Evolutionary conservation across 352 stramenopile species (phyloP), one percentile per base, ranked within the genome.

Genomic region (Globisporangium splendens): DNA sequence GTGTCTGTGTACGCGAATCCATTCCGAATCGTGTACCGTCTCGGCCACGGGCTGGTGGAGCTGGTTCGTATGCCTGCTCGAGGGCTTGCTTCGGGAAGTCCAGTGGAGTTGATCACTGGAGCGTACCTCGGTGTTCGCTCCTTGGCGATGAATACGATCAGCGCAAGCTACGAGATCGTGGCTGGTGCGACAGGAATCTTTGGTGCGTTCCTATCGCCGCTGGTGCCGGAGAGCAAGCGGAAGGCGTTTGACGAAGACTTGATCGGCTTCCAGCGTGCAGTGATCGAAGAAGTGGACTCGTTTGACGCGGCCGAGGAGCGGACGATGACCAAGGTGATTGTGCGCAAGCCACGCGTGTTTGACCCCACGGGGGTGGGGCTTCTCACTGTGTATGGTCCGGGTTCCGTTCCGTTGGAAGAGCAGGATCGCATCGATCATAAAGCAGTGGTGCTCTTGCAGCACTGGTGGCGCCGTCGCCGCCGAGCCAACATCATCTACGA

Each of bases 121-220:
- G 67, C 86, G 12, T 96, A 96, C 53, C 65, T 96, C 15, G 86
- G 86, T 49, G 83, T 96, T 6, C 79, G 85, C 7, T 93, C 84
- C 13, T 65, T 96, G 21, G 86, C 83, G 1, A 96, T 94, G 86
- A 96, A 96, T 54, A 87, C 79, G 5, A 96, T 96, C 65, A 96
- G 86, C 60, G 86, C 84, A 18, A 89, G 84, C 10, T 96, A 96
- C 62, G 86, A 96, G 63, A 93, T 93, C 50, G 79, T 96, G 8
- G 86, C 86, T 0, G 86, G 86, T 14, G 82, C 78, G 15, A 89
- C 81, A 0, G 86, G 81, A 2, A 89, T 94, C 46, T 62, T 94
- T 0, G 71, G 77, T n/a, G 82, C 80, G n/a, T 48, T 94, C 13
- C 59, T 91, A n/a, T 72, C 66, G 5, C 86, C 83, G 11, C 60